Percentiles rank a stretch among this genome's conserved stretches.
Conservation (phyloP, 169 alveolate genomes). For the Plasmodium malariae region DNA sequence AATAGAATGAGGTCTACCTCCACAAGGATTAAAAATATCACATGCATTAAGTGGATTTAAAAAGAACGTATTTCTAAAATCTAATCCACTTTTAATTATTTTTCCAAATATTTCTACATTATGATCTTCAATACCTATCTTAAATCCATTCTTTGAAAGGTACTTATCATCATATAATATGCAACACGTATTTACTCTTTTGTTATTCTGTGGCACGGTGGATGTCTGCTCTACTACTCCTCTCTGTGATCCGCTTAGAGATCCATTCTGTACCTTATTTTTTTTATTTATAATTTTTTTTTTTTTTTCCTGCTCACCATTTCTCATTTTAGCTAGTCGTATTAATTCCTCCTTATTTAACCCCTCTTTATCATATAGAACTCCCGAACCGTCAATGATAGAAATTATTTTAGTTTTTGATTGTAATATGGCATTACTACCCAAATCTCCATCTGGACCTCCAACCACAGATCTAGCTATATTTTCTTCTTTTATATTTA, state of each 20-base stretch:
- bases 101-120: conserved; percentile 87
- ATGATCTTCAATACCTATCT: conserved; percentile 84
- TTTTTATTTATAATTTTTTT: too few species aligned
- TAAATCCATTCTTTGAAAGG: conserved; percentile 84
- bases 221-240: too few species aligned
- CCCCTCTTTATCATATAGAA: conserved; percentile 89
- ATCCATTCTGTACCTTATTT: too few species aligned
- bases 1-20: conserved; percentile 91
- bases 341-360: conserved; percentile 84
- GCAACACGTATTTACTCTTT: conserved; percentile 74
- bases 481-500: conserved; percentile 80
- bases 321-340: conserved; percentile 82
- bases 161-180: conserved; percentile 81
- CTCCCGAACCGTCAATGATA: conserved; percentile 92
- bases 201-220: too few species aligned
- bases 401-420: conserved; percentile 87
- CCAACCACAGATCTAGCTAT: conserved; percentile 90
- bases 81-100: conserved; percentile 83
- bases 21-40: conserved; percentile 91
- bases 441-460: conserved; percentile 94
- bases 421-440: conserved; percentile 88
- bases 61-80: conserved; percentile 86
- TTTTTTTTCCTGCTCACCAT: conserved; percentile 2
- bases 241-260: too few species aligned
- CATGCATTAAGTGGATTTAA: conserved; percentile 80